A percentile compares a stretch with the other conserved stretches of the same genome.
phyloP scores from a whole-genome alignment of 345 rosid genomes.

The Arabidopsis arenosa region DNA sequence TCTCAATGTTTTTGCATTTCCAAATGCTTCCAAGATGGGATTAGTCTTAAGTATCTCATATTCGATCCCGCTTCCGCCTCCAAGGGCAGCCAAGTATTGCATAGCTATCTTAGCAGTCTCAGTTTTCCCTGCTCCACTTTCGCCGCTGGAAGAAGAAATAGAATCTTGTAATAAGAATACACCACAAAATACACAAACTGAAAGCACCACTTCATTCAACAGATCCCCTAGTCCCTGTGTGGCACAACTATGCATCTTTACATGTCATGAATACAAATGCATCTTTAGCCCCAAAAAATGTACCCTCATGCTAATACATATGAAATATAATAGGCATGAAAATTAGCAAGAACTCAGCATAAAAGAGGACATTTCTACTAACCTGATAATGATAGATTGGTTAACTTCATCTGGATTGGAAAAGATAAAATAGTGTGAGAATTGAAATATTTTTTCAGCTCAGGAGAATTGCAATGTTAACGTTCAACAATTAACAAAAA shows the following conservation, averaged over 20 bases:
- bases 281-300: not conserved
- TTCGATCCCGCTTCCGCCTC: slow-evolving; percentile 99
- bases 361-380: slow-evolving; percentile 40
- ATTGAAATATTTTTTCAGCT: slow-evolving; percentile 1
- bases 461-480: slow-evolving; percentile 15
- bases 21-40: slow-evolving; percentile 98
- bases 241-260: slow-evolving; percentile 12
- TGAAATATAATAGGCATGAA: slow-evolving; percentile 9
- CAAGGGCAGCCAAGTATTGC: slow-evolving; percentile 99
- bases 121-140: slow-evolving; percentile 99
- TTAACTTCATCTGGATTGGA: slow-evolving; percentile 89
- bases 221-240: slow-evolving; percentile 1
- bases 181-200: slow-evolving; percentile 22
- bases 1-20: slow-evolving; percentile 95
- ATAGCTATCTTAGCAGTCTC: slow-evolving; percentile 99
- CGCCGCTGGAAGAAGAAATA: slow-evolving; percentile 75
- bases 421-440: slow-evolving; percentile 46
- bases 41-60: slow-evolving; percentile 96
- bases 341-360: slow-evolving; percentile 6
- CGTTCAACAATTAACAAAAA: not conserved
- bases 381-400: slow-evolving; percentile 99
- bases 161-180: slow-evolving; percentile 34
- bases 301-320: not conserved
- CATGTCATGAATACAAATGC: slow-evolving; percentile 21
- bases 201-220: slow-evolving; percentile 14